Base-by-base conservation (phyloP, 345 rosid genomes). In the Pugionium dolabratum region DNA sequence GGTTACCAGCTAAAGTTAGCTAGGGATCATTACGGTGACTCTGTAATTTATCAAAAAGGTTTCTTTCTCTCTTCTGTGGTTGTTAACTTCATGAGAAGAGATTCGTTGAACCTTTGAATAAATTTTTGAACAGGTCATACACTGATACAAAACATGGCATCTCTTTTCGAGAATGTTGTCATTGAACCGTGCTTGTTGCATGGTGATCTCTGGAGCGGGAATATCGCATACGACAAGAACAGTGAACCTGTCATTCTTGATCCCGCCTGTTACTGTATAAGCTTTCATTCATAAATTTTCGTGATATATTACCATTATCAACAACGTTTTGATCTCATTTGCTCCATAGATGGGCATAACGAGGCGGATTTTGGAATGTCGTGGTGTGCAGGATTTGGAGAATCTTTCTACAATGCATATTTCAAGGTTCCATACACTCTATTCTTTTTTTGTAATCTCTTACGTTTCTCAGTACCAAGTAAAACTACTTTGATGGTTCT, bases 291-390 rank as follows among this genome's bases (percentile, higher is more conserved):
- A n/a, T 42, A 36, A 10, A 0, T 18, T 7, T 40, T 26, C 5
- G 50, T 48, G 7, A 48, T 31, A 30, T 29, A n/a, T 4, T 41
- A 9, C 26, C 41, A n/a, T 72, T 28, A 49, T 8, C 9, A 40
- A 56, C 7, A 37, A 11, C 1, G 29, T 27, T 49, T 59, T 9
- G 37, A 49, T 54, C 36, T 72, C 26, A 10, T 37, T 8, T 34
- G 33, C 2, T 51, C 37, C 37, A 39, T 62, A 90, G 96, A 90
- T 82, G 99, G 99, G 41, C 99, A 93, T 73, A 84, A 40, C 26
- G 97, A 93, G 76, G 97, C 98, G 3, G 97, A 93, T 67, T 90
- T 93, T 58, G 97, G 98, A 44, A 90, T 90, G 97, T 93, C 96
- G 6, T 90, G 98, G 97, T 93, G 96, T 39, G 92, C 99, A 7